A percentile compares a stretch with the other conserved stretches of the same genome.
phyloP scores from a whole-genome alignment of 176 grass and related monocot genomes.

The Aegilops longissima region DNA sequence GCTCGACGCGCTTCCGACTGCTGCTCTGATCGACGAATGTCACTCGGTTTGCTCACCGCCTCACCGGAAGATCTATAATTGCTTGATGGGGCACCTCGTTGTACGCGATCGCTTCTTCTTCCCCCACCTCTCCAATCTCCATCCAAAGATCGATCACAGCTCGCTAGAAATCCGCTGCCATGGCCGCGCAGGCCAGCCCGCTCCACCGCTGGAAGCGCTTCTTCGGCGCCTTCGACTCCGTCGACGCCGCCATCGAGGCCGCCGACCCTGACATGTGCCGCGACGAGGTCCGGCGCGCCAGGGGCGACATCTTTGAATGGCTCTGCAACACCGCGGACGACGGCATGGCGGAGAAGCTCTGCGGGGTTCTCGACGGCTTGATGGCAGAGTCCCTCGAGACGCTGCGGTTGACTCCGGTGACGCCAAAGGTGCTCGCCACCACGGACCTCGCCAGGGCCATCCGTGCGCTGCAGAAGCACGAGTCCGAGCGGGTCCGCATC shows the following conservation, averaged over 20 bases:
- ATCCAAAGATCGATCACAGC: no score
- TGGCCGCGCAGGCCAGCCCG: neutral
- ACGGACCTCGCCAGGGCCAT: neutral
- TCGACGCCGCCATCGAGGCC: constrained; percentile 7
- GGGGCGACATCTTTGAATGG: neutral
- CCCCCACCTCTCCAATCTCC: no score
- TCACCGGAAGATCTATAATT: no score
- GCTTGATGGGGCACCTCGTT: no score
- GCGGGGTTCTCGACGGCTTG: neutral
- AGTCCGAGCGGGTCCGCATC: neutral
- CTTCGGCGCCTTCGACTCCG: neutral
- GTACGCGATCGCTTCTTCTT: no score
- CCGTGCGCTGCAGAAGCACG: constrained; percentile 4
- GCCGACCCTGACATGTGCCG: neutral
- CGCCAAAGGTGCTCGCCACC: neutral
- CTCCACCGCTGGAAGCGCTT: constrained; percentile 26
- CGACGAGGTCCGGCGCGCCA: neutral
- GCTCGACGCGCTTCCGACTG: no score
- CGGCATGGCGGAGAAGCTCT: neutral
- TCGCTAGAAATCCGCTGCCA: neutral
- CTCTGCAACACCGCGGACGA: neutral
- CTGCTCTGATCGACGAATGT: no score
- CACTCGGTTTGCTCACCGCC: no score
- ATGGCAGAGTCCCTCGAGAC: constrained; percentile 17
- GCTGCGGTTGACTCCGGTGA: neutral